Conservation (phyloP, 23 red algal genomes). For the Gracilaria gracilis region DNA sequence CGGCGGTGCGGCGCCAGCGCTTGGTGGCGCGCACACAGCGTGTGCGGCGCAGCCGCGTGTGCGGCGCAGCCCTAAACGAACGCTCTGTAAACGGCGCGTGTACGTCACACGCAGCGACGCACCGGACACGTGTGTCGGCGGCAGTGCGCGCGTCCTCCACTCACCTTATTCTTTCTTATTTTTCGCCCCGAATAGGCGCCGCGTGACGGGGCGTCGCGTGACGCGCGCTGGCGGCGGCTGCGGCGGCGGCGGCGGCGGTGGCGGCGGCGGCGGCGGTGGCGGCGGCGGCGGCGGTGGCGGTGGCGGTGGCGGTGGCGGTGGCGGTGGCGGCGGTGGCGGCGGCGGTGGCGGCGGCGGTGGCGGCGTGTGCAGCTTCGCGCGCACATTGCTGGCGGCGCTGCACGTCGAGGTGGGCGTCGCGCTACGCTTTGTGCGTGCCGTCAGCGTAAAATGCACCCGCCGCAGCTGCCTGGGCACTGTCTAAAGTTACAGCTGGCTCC, state of each 20-base stretch:
- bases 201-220: neutral
- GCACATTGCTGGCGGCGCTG: neutral
- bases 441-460: neutral
- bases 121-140: slow-evolving; percentile 10
- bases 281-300: neutral
- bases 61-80: neutral
- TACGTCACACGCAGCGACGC: neutral
- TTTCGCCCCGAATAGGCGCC: neutral
- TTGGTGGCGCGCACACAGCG: too few species aligned
- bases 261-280: neutral
- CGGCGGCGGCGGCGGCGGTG: neutral
- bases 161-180: neutral
- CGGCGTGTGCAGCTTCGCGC: neutral
- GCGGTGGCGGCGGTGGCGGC: neutral
- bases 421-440: neutral
- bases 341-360: neutral
- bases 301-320: neutral
- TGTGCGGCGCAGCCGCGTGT: too few species aligned
- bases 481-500: too few species aligned
- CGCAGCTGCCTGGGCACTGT: too few species aligned
- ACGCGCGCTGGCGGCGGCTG: neutral
- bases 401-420: neutral
- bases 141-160: neutral
- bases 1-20: too few species aligned
- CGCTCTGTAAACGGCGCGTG: slow-evolving; percentile 11